These are phyloP conservation scores for Aspergillus sp. DNA, from an alignment of 2,329 filamentous ascomycete genomes.

Conservation along the genomic window DNA sequence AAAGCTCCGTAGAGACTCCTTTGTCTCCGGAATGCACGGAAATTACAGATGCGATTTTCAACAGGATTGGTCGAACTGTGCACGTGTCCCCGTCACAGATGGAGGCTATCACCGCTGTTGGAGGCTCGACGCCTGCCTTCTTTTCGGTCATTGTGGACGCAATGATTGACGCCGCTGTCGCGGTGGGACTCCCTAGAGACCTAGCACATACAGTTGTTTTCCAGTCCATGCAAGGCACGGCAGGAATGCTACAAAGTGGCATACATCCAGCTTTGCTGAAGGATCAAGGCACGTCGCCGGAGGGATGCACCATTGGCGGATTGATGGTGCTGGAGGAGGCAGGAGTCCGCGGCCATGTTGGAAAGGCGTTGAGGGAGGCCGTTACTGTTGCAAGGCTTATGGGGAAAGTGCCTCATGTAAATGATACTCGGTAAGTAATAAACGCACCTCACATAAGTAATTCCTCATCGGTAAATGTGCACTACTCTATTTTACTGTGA, in stretches of 20 bases:
- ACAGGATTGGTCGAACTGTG: conserved; percentile 42
- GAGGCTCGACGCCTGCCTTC: conserved; percentile 57
- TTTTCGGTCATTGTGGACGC: conserved; percentile 54
- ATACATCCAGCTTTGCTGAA: conserved; percentile 55
- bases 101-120: conserved; percentile 53
- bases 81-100: conserved; percentile 48
- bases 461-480: not conserved
- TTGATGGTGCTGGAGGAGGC: conserved; percentile 55
- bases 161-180: conserved; percentile 55
- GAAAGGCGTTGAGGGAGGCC: conserved; percentile 52
- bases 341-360: conserved; percentile 47
- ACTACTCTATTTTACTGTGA: conserved; percentile 9
- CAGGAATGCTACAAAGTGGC: conserved; percentile 51
- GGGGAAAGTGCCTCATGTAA: conserved; percentile 27
- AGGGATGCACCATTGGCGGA: conserved; percentile 58
- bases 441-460: conserved; percentile 2
- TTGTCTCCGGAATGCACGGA: conserved; percentile 34
- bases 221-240: conserved; percentile 56
- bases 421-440: conserved; percentile 18
- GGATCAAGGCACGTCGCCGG: conserved; percentile 57
- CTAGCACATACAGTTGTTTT: conserved; percentile 57
- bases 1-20: conserved; percentile 38
- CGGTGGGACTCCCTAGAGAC: conserved; percentile 54
- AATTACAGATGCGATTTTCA: conserved; percentile 44
- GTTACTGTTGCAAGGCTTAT: conserved; percentile 53